Conservation (phyloP, 2,329 filamentous ascomycete species). For the Cladophialophora yegresii region DNA sequence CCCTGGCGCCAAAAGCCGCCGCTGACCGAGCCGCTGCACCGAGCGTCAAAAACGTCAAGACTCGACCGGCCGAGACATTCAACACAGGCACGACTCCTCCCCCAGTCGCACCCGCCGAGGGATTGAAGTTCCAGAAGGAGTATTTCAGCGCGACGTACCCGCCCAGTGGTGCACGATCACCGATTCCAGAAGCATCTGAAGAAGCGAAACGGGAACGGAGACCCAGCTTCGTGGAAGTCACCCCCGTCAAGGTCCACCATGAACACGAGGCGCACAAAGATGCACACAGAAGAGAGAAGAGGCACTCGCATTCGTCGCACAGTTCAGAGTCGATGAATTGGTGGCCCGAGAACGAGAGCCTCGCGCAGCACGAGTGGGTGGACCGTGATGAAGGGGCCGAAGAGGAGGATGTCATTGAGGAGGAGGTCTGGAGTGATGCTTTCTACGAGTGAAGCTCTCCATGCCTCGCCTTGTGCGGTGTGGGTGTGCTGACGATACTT, state of each 20-base stretch:
- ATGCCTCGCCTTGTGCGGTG: not conserved
- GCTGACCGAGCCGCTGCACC: conserved; percentile 7
- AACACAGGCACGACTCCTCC: conserved; percentile 31
- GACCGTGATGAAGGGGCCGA: conserved; percentile 24
- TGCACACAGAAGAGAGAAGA: not conserved
- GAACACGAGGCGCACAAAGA: conserved; percentile 18
- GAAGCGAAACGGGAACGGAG: conserved; percentile 15
- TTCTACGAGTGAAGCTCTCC: conserved; percentile 28
- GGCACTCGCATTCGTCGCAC: conserved; percentile 23
- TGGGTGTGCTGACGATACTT: not conserved
- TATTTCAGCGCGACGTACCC: conserved; percentile 4
- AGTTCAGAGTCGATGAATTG: conserved; percentile 23
- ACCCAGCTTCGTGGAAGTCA: conserved; percentile 30
- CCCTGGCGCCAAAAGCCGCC: conserved; percentile 15
- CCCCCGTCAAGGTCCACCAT: conserved; percentile 15
- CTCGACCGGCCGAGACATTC: conserved; percentile 20
- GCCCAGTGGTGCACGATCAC: not conserved
- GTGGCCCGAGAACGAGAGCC: conserved; percentile 28
- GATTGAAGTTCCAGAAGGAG: conserved; percentile 5
- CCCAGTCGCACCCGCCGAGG: not conserved
- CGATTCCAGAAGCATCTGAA: not conserved
- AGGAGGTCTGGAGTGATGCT: conserved; percentile 24
- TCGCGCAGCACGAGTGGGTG: conserved; percentile 26
- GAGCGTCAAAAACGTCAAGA: conserved; percentile 11
- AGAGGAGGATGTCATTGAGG: conserved; percentile 29